These are phyloP conservation scores for Venturia effusa DNA, from an alignment of 2,329 filamentous ascomycete genomes.

Conservation along the genomic window DNA sequence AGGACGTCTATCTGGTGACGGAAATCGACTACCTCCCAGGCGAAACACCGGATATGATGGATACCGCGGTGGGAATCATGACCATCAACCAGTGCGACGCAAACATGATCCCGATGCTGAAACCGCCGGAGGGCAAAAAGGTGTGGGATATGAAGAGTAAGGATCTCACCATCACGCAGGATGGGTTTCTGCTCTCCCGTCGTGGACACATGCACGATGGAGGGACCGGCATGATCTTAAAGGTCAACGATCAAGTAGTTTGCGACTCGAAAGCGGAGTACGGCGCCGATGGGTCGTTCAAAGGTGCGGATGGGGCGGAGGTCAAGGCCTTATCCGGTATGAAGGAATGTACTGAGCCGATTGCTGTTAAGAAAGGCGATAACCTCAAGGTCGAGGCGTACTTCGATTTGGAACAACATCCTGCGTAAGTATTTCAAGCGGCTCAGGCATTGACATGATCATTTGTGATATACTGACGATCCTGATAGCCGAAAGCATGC, in stretches of 20 bases:
- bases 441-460: not conserved
- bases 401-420: constrained; percentile 7
- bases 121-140: not conserved
- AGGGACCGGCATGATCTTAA: not conserved
- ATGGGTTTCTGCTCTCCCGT: not conserved
- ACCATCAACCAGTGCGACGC: constrained; percentile 1
- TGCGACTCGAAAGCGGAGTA: constrained; percentile 9
- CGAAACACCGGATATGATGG: not conserved
- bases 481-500: not conserved
- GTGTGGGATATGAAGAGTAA: not conserved
- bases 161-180: not conserved
- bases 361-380: constrained; percentile 7
- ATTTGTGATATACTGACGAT: not conserved
- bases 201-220: constrained; percentile 1
- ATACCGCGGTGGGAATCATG: constrained; percentile 1
- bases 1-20: constrained; percentile 3
- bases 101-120: not conserved
- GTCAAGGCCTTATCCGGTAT: not conserved
- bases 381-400: not conserved
- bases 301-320: not conserved
- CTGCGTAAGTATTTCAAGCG: not conserved
- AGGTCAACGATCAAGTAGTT: not conserved
- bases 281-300: not conserved
- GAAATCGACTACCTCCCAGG: constrained; percentile 9
- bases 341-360: constrained; percentile 5